These are phyloP conservation scores for Echria macrotheca DNA, from an alignment of 495 filamentous ascomycete genomes.

Conservation along the genomic window DNA sequence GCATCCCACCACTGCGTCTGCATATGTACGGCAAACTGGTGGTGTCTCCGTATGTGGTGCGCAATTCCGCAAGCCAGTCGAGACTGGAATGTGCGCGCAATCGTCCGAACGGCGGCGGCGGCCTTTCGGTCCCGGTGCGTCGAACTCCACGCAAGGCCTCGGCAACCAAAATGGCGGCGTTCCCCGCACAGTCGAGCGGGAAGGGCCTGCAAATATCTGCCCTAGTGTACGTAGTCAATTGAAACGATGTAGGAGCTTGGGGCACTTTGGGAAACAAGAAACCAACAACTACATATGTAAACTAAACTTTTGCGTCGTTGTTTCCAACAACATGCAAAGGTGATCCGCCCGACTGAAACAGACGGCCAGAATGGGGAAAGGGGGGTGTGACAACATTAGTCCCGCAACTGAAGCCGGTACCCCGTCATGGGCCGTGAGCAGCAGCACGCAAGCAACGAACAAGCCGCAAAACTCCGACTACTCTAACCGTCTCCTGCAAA, in stretches of 20 bases:
- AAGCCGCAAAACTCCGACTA: constrained; percentile 13
- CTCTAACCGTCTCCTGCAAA: constrained; percentile 18
- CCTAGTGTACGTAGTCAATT: constrained; percentile 4
- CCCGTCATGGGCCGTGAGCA: too few relatives aligned
- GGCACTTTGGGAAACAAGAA: constrained; percentile 1
- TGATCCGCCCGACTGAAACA: constrained; percentile 1
- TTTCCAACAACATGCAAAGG: not conserved
- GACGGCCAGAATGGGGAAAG: too few relatives aligned
- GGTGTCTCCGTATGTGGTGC: constrained; percentile 16
- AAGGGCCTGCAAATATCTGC: too few relatives aligned
- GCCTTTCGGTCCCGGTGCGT: not conserved
- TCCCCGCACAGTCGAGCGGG: too few relatives aligned
- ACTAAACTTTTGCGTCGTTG: not conserved
- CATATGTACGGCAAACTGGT: constrained; percentile 22
- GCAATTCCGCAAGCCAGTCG: too few relatives aligned
- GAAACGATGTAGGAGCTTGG: constrained; percentile 1
- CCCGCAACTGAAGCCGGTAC: too few relatives aligned
- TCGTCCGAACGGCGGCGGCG: constrained; percentile 2
- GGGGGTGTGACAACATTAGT: too few relatives aligned
- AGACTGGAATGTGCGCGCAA: constrained; percentile 13
- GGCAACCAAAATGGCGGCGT: not conserved
- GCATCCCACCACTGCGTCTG: constrained; percentile 14
- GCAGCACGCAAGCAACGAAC: too few relatives aligned
- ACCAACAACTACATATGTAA: not conserved
- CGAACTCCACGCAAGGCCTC: not conserved